Conservation (phyloP, 2,329 filamentous ascomycete species). For the Myriosclerotinia duriaeana region DNA sequence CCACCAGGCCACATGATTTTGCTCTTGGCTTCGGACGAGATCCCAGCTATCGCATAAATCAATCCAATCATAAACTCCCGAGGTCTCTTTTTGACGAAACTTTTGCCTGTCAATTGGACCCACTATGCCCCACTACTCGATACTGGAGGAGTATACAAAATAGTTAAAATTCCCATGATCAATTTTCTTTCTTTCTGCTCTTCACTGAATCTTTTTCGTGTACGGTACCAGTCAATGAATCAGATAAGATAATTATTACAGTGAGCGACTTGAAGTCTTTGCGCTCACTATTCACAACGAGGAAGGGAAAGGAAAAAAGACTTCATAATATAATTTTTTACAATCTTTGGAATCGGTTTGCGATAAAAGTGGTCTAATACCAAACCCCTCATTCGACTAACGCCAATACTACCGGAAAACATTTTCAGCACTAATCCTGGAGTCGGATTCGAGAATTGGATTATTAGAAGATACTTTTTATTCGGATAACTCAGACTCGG, state of each 20-base stretch:
- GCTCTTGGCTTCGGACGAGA: slow-evolving; percentile 13
- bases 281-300: slow-evolving; percentile 35
- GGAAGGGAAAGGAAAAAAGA: slow-evolving; percentile 39
- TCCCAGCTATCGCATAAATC: not conserved
- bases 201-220: not conserved
- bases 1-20: not conserved
- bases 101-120: not conserved
- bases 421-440: slow-evolving; percentile 13
- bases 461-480: slow-evolving; percentile 38
- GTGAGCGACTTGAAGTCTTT: slow-evolving; percentile 43
- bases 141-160: slow-evolving; percentile 7
- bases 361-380: slow-evolving; percentile 1
- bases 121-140: slow-evolving; percentile 11
- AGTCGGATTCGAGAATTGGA: slow-evolving; percentile 22
- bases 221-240: slow-evolving; percentile 6
- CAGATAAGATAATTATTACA: slow-evolving; percentile 27
- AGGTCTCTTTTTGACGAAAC: slow-evolving; percentile 2
- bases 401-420: not conserved
- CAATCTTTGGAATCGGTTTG: not conserved
- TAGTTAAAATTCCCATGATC: slow-evolving; percentile 18
- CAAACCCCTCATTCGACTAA: not conserved
- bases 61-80: slow-evolving; percentile 7
- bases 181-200: not conserved
- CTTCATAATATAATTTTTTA: slow-evolving; percentile 29
- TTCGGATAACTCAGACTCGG: slow-evolving; percentile 28